Evolutionary conservation across 2,329 filamentous ascomycete genomes (phyloP).

Genomic region (Coniochaeta sp.): DNA sequence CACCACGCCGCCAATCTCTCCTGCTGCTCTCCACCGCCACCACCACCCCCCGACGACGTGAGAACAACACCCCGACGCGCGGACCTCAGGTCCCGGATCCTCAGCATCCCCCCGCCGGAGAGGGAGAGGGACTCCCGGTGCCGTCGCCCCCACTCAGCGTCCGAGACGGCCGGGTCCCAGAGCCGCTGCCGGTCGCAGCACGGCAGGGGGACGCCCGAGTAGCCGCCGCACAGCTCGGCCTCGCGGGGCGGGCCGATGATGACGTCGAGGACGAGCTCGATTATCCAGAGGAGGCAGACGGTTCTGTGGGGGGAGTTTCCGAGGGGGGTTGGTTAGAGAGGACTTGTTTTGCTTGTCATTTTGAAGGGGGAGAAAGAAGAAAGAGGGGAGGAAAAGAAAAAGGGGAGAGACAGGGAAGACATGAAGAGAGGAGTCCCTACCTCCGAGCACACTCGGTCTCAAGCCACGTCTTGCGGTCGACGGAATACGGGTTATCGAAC

Average conservation of each 20-base stretch:
- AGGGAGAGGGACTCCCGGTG: neutral
- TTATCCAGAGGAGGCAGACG: slow-evolving; percentile 9
- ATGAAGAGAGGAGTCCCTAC: neutral
- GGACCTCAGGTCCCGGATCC: neutral
- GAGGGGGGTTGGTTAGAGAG: too few species aligned
- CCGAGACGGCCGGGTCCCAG: slow-evolving; percentile 14
- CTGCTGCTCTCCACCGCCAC: neutral
- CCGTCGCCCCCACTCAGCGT: slow-evolving; percentile 8
- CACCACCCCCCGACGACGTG: neutral
- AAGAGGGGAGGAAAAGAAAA: neutral
- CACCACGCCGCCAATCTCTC: slow-evolving; percentile 15
- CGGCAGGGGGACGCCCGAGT: slow-evolving; percentile 8
- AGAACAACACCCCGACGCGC: neutral
- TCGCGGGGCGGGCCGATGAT: slow-evolving; percentile 4
- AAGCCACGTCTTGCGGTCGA: neutral
- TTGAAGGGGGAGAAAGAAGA: neutral
- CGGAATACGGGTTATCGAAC: neutral
- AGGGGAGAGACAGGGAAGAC: neutral
- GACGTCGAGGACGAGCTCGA: slow-evolving; percentile 10
- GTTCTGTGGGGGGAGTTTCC: slow-evolving; percentile 3
- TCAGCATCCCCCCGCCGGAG: neutral
- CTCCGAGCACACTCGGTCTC: neutral
- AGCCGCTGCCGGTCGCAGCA: slow-evolving; percentile 9
- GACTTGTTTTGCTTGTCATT: too few species aligned
- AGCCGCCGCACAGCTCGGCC: slow-evolving; percentile 2